Base-by-base conservation (phyloP, 805 yeast genomes). In the Starmerella sirachaensis region DNA sequence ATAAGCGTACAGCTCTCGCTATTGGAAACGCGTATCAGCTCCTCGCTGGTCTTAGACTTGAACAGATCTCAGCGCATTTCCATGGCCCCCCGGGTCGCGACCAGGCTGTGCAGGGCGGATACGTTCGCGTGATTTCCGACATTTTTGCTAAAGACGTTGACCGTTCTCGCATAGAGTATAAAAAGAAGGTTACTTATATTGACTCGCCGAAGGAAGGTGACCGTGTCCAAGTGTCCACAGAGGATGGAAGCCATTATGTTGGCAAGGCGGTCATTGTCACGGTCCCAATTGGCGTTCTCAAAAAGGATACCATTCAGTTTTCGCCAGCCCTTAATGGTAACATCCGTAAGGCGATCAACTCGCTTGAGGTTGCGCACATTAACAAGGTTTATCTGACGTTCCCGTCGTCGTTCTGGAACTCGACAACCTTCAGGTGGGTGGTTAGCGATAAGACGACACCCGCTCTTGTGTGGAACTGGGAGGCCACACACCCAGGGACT, bases 341-440 rank as follows among this genome's bases (percentile, higher is more conserved):
- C 18, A 12, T 53, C 16, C 22, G 10, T 8, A 22, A 36, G 21
- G 49, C 56, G 5, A 28, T 52, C 20, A 30, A 38, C 12, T 22
- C 35, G 18, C 29, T 42, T 7, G 32, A 35, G 20, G 37, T 68
- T 51, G 82, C 85, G 0, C 67, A 76, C 2, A 57, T 81, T 33
- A 91, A 91, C 0, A 81, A 81, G 57, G 73, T 80, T 9, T 61
- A 78, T 1, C 64, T 80, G 43, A 88, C 80, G 52, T 81, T 81
- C 54, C 71, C 70, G 10, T 40, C 54, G 2, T 57, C 68, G 10
- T 77, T 76, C 58, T 80, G 91, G 91, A 38, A 58, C n/a, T 70
- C 70, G 26, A 56, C 59, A n/a, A 47, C 47, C 6, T 74, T 72
- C 41, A 60, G 77, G 39, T 65, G 73, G 42, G 52, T 67, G 8